Conservation (phyloP, 2,329 filamentous ascomycete species). For the Ceratocystis ficicola region DNA sequence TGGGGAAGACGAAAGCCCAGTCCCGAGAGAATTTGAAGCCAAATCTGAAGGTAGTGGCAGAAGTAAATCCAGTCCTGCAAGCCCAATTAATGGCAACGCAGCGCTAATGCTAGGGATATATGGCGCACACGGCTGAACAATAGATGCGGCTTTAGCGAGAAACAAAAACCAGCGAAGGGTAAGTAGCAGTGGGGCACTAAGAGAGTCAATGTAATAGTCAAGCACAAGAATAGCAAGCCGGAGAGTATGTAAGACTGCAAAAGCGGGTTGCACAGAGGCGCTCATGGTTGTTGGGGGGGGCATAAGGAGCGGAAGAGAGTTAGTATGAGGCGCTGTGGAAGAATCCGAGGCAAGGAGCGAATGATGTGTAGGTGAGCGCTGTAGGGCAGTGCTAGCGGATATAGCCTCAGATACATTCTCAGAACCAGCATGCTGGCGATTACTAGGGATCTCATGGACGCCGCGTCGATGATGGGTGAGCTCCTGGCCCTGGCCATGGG, state of each 20-base stretch:
- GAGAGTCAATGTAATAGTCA: conserved; percentile 1
- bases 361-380: conserved; percentile 24
- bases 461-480: conserved; percentile 3
- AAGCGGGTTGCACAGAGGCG: neutral
- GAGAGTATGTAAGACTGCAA: neutral
- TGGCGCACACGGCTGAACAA: conserved; percentile 59
- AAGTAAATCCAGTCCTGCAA: conserved; percentile 57
- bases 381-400: neutral
- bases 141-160: conserved; percentile 51
- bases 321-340: conserved; percentile 24
- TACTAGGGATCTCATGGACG: neutral
- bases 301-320: conserved; percentile 21
- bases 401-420: too few relatives aligned
- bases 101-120: conserved; percentile 53
- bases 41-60: conserved; percentile 26
- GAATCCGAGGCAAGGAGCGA: conserved; percentile 21
- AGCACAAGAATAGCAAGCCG: neutral
- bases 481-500: neutral
- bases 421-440: neutral
- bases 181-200: conserved; percentile 24
- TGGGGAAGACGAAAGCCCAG: too few relatives aligned
- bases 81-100: conserved; percentile 52
- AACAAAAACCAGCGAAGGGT: conserved; percentile 49
- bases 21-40: neutral
- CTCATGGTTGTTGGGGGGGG: conserved; percentile 12